Percentiles rank a stretch among this genome's conserved stretches.
phyloP scores from a whole-genome alignment of 768 basidiomycete species.

The Paxillus rubicundulus region DNA sequence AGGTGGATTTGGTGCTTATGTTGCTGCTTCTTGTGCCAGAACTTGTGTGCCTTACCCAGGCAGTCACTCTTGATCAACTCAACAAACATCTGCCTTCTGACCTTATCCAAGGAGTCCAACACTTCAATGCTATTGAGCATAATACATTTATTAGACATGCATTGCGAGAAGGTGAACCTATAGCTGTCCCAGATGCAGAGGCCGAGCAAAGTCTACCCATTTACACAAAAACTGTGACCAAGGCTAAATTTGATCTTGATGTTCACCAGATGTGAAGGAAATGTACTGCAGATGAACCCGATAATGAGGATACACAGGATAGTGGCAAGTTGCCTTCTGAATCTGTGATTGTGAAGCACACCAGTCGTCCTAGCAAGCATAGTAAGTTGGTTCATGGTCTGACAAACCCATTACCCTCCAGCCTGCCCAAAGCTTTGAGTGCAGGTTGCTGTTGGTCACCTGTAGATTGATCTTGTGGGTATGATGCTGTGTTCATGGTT shows the following conservation, averaged over 20 bases:
- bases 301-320: no score
- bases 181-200: neutral
- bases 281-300: no score
- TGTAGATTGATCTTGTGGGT: constrained; percentile 8
- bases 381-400: no score
- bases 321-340: no score
- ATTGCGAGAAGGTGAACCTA: neutral
- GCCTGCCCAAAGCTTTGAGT: no score
- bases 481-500: constrained; percentile 9
- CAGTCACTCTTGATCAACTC: constrained; percentile 17
- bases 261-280: no score
- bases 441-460: constrained; percentile 6
- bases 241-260: no score
- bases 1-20: constrained; percentile 29
- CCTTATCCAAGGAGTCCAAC: neutral
- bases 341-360: no score
- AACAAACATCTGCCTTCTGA: constrained; percentile 17
- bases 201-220: neutral
- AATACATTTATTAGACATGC: constrained; percentile 2
- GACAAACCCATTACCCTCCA: no score
- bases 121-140: constrained; percentile 6
- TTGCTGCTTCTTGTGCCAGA: constrained; percentile 13
- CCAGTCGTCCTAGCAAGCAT: no score
- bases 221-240: no score
- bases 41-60: constrained; percentile 18